A percentile compares a stretch with the other conserved stretches of the same genome.
These are phyloP conservation scores for Backusella liffmaniae DNA, from an alignment of 192 early-diverging fungal genomes.

Conservation along the genomic window DNA sequence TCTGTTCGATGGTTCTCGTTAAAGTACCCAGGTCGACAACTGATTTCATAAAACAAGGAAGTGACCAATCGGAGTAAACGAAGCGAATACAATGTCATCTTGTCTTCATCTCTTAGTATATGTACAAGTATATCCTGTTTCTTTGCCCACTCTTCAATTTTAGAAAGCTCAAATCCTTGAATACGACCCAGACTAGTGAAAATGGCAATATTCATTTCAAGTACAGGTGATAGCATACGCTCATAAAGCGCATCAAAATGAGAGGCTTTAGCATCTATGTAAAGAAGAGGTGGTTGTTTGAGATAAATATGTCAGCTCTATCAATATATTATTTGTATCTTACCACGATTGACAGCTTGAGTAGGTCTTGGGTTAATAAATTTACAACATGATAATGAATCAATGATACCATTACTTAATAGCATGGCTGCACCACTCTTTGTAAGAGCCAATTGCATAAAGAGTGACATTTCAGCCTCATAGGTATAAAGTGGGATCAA, in stretches of 20 bases:
- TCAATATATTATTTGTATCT: background rate
- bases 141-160: background rate
- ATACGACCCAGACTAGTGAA: background rate
- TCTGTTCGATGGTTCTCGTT: background rate
- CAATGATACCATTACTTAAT: constrained; percentile 76
- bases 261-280: background rate
- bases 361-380: constrained; percentile 72
- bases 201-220: background rate
- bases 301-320: background rate
- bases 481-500: constrained; percentile 68
- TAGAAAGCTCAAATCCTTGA: background rate
- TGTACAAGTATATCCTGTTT: constrained; percentile 47
- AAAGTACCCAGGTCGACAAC: constrained; percentile 31
- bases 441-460: constrained; percentile 75
- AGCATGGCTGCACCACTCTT: constrained; percentile 76
- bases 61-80: constrained; percentile 53
- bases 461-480: constrained; percentile 79
- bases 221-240: background rate
- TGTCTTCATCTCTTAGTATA: constrained; percentile 53
- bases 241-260: background rate
- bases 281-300: background rate
- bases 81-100: constrained; percentile 42
- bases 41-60: constrained; percentile 43
- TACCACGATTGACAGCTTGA: background rate
- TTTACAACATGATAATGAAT: constrained; percentile 68